Evolutionary conservation across 208 protist genomes (phyloP).

Genomic region (Entamoeba invadens): DNA sequence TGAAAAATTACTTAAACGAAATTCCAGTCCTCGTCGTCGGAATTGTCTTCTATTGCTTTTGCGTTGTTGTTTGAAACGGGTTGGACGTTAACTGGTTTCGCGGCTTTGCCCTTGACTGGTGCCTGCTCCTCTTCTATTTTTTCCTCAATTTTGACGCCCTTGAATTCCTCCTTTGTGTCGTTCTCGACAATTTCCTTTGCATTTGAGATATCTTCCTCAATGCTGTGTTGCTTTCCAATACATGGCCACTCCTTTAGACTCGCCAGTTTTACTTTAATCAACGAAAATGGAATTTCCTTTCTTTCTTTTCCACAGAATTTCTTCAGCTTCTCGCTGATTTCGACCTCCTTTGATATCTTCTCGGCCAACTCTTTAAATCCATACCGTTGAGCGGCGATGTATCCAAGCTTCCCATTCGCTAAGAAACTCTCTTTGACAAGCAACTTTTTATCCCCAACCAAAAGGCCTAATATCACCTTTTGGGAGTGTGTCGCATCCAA

Average conservation of each 20-base stretch:
- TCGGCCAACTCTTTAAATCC: not conserved
- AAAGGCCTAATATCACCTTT: not conserved
- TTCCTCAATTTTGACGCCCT: not conserved
- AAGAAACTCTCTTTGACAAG: not conserved
- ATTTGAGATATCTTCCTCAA: not conserved
- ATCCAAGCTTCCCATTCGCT: not conserved
- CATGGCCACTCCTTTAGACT: not conserved
- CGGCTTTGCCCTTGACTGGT: too few relatives aligned
- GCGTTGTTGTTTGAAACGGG: too few relatives aligned
- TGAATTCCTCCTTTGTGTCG: not conserved
- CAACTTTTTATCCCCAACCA: not conserved
- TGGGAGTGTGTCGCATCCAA: not conserved
- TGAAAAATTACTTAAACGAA: too few relatives aligned
- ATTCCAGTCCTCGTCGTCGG: too few relatives aligned
- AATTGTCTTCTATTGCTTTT: too few relatives aligned
- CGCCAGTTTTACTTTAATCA: not conserved
- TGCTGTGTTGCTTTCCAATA: not conserved
- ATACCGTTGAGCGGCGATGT: not conserved
- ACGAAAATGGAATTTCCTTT: not conserved
- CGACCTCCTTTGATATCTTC: not conserved
- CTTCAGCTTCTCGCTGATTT: not conserved
- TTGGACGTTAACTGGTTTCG: too few relatives aligned
- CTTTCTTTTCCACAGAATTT: not conserved
- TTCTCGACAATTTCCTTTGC: not conserved
- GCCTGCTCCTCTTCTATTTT: too few relatives aligned